phyloP scores from a whole-genome alignment of 306 rosid genomes.

The Mimosa pudica region DNA sequence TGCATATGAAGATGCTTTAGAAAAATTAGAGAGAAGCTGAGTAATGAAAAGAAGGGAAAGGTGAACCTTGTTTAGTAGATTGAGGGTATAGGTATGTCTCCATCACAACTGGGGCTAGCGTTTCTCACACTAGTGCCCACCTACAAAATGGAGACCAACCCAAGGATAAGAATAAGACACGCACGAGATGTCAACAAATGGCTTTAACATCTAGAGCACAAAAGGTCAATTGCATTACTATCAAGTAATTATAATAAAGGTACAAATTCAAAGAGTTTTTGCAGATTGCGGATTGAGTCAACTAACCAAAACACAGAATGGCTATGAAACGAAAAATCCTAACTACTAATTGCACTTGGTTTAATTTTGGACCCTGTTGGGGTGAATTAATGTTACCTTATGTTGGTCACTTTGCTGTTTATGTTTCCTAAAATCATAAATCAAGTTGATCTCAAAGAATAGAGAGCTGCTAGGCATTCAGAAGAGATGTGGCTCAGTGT shows the following conservation, averaged over 20 bases:
- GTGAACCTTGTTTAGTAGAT: conserved; percentile 58
- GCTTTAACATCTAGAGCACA: conserved; percentile 48
- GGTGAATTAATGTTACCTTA: conserved; percentile 40
- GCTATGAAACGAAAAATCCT: conserved; percentile 21
- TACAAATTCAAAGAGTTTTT: conserved; percentile 37
- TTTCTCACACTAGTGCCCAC: conserved; percentile 55
- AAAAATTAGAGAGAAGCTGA: conserved; percentile 11
- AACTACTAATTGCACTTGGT: not conserved
- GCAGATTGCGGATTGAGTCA: conserved; percentile 30
- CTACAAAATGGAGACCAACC: conserved; percentile 69
- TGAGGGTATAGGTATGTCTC: conserved; percentile 51
- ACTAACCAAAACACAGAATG: conserved; percentile 31
- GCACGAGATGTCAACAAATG: conserved; percentile 50
- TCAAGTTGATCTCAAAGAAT: conserved; percentile 32
- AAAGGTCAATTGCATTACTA: conserved; percentile 37
- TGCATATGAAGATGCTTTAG: not conserved
- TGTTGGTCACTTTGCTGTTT: conserved; percentile 34
- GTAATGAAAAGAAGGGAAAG: conserved; percentile 48
- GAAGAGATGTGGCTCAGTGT: conserved; percentile 55
- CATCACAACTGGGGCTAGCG: conserved; percentile 54
- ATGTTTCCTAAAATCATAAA: conserved; percentile 30
- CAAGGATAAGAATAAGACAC: conserved; percentile 53
- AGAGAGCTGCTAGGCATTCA: conserved; percentile 34
- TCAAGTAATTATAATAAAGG: conserved; percentile 24
- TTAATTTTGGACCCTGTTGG: not conserved